These are phyloP conservation scores for Puccinia hordei DNA, from an alignment of 1,284 basidiomycete species.

Conservation along the genomic window DNA sequence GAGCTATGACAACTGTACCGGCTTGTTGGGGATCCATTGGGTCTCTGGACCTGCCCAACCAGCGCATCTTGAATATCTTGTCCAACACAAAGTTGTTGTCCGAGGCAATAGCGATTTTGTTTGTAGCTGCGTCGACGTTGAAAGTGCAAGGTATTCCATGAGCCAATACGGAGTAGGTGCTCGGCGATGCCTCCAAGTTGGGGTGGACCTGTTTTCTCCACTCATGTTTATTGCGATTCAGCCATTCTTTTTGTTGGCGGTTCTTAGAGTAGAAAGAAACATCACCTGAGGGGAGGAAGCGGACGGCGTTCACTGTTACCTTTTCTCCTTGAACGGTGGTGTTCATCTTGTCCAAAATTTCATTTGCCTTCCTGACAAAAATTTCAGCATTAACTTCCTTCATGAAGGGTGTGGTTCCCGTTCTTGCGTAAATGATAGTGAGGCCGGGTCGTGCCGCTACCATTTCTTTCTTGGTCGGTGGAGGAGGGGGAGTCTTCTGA, in stretches of 20 bases:
- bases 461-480: not conserved
- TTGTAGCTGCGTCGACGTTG: not conserved
- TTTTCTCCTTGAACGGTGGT: not conserved
- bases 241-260: not conserved
- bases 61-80: not conserved
- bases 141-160: not conserved
- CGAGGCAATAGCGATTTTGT: not conserved
- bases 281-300: not conserved
- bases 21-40: not conserved
- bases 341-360: not conserved
- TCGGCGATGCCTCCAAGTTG: not conserved
- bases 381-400: not conserved
- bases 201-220: not conserved
- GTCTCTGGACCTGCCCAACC: not conserved
- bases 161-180: not conserved
- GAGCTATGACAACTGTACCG: not conserved
- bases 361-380: not conserved
- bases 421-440: not conserved
- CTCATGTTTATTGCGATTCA: not conserved
- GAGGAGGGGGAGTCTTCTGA: conserved; percentile 39
- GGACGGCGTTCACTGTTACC: not conserved
- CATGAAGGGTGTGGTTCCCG: not conserved
- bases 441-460: not conserved
- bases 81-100: not conserved
- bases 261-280: conserved; percentile 1